phyloP scores from a whole-genome alignment of 2,329 filamentous ascomycete species.

The Xylaria hypoxylon region DNA sequence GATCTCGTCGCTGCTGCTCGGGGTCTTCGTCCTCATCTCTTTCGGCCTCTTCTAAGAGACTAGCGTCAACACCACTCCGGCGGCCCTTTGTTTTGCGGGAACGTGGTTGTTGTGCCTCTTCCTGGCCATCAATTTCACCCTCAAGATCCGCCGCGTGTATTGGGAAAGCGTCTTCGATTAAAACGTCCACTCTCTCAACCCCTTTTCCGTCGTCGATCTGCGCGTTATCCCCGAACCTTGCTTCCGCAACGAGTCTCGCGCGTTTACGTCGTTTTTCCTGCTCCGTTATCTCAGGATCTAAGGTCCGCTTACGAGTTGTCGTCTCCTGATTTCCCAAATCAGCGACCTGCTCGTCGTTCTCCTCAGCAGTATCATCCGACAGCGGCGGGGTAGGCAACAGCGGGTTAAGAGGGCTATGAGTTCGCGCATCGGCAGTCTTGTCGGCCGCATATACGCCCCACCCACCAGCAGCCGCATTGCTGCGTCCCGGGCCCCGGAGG shows the following conservation, averaged over 20 bases:
- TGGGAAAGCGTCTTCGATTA: conserved; percentile 69
- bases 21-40: conserved; percentile 43
- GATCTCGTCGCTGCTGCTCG: not conserved
- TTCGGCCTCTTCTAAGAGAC: conserved; percentile 43
- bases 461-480: conserved; percentile 78
- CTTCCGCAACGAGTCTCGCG: conserved; percentile 70
- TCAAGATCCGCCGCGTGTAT: conserved; percentile 31
- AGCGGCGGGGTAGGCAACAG: conserved; percentile 61
- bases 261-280: conserved; percentile 64
- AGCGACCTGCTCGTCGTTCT: conserved; percentile 36
- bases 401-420: conserved; percentile 67
- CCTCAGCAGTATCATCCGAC: conserved; percentile 53
- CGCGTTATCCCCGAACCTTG: conserved; percentile 76
- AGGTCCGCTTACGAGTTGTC: conserved; percentile 27
- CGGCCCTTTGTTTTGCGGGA: conserved; percentile 43
- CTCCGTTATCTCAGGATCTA: conserved; percentile 45
- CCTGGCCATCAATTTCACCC: conserved; percentile 28
- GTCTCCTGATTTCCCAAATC: conserved; percentile 41
- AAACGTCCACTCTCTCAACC: conserved; percentile 70
- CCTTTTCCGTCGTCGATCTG: conserved; percentile 68
- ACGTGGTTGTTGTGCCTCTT: conserved; percentile 25
- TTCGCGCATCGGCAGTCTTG: conserved; percentile 52
- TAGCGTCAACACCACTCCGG: conserved; percentile 43
- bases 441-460: conserved; percentile 79
- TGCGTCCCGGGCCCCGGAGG: conserved; percentile 75